Evolutionary conservation across 2,329 filamentous ascomycete species (phyloP).

Genomic region (Thelonectria discophora): DNA sequence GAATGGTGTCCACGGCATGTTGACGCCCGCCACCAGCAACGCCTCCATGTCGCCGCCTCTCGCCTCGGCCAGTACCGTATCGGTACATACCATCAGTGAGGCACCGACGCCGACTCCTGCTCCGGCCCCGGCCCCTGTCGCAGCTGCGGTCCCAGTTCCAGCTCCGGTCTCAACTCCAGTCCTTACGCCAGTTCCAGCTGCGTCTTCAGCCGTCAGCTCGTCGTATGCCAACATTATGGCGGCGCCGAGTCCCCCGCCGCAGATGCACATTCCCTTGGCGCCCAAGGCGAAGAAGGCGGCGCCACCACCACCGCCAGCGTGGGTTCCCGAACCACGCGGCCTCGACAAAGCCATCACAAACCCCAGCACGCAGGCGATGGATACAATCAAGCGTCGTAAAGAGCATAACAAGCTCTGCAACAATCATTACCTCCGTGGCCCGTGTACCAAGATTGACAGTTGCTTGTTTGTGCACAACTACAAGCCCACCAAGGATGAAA

Average conservation of each 20-base stretch:
- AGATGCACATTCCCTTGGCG: slow-evolving; percentile 52
- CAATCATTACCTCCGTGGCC: slow-evolving; percentile 67
- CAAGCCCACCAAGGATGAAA: slow-evolving; percentile 61
- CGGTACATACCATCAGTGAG: background rate
- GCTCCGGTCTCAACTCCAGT: slow-evolving; percentile 1
- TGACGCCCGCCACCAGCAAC: slow-evolving; percentile 40
- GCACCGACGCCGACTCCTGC: slow-evolving; percentile 5
- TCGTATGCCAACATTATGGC: slow-evolving; percentile 56
- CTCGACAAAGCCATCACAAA: slow-evolving; percentile 59
- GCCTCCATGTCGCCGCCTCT: slow-evolving; percentile 36
- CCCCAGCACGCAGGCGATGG: slow-evolving; percentile 57
- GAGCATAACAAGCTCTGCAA: slow-evolving; percentile 68
- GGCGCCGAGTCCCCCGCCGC: slow-evolving; percentile 54
- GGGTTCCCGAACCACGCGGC: slow-evolving; percentile 64
- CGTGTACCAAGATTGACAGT: slow-evolving; percentile 62
- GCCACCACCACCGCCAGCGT: slow-evolving; percentile 48
- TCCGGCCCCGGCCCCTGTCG: too few species aligned
- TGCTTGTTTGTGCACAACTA: slow-evolving; percentile 68
- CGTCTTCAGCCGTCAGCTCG: slow-evolving; percentile 6
- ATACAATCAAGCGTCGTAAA: slow-evolving; percentile 65
- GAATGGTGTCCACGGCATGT: slow-evolving; percentile 15
- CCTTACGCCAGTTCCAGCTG: background rate
- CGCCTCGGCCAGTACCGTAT: slow-evolving; percentile 13
- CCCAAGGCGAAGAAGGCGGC: slow-evolving; percentile 37
- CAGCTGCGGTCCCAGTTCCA: background rate